Percentiles rank a stretch among this genome's conserved stretches.
Conservation (phyloP, 495 filamentous ascomycete species). For the Cenococcum geophilum region DNA sequence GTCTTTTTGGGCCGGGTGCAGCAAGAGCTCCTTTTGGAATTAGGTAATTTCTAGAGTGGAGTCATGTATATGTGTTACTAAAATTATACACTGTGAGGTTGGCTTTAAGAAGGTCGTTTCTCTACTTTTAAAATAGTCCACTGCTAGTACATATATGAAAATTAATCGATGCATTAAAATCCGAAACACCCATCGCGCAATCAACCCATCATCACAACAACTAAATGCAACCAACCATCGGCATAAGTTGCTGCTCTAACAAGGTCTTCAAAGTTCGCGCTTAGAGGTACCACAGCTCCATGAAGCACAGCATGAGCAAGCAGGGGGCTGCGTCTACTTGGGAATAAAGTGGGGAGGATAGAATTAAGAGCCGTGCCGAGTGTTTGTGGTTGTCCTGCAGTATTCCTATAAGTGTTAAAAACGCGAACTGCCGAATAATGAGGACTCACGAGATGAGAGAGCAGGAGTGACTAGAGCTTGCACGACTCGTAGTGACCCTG, state of each 20-base stretch:
- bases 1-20: too few species aligned
- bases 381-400: conserved; percentile 60
- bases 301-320: conserved; percentile 87
- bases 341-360: conserved; percentile 78
- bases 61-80: too few species aligned
- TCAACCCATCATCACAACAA: conserved; percentile 64
- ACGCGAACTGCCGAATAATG: not conserved
- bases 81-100: too few species aligned
- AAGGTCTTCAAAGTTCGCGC: conserved; percentile 77
- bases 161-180: too few species aligned
- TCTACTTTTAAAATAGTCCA: too few species aligned
- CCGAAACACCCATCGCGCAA: too few species aligned
- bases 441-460: conserved; percentile 28
- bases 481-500: conserved; percentile 45
- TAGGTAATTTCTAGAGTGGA: too few species aligned
- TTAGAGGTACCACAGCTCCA: conserved; percentile 77
- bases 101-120: too few species aligned
- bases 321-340: conserved; percentile 76
- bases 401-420: not conserved
- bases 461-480: conserved; percentile 36
- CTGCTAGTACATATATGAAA: too few species aligned
- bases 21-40: too few species aligned
- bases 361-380: conserved; percentile 72
- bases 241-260: conserved; percentile 75
- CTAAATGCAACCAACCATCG: conserved; percentile 87